Percentiles rank a stretch among this genome's conserved stretches.
These are phyloP conservation scores for Cardamine resedifolia DNA, from an alignment of 345 rosid genomes.

Conservation along the genomic window DNA sequence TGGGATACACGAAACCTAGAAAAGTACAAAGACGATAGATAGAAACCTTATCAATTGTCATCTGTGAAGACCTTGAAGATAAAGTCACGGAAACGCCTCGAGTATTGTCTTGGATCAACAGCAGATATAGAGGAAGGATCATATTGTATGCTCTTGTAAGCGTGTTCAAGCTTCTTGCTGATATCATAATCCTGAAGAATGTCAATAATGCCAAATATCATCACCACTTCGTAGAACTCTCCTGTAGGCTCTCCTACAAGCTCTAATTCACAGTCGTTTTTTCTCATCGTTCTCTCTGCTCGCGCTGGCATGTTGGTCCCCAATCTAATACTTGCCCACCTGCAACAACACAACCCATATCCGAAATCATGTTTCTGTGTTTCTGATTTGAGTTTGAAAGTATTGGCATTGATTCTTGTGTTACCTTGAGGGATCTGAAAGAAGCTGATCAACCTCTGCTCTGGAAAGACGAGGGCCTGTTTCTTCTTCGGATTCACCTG, in stretches of 20 bases:
- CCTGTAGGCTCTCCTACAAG: constrained; percentile 79
- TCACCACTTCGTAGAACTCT: constrained; percentile 71
- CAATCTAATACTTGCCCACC: constrained; percentile 77
- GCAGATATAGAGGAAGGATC: constrained; percentile 87
- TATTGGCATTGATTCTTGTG: constrained; percentile 6
- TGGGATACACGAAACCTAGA: constrained; percentile 22
- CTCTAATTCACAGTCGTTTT: constrained; percentile 51
- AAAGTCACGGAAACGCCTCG: constrained; percentile 81
- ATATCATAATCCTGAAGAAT: constrained; percentile 92
- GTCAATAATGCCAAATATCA: constrained; percentile 88
- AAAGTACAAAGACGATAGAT: background rate
- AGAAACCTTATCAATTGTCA: constrained; percentile 37
- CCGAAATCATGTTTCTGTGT: background rate
- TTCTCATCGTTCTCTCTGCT: constrained; percentile 72
- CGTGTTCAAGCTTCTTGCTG: constrained; percentile 90
- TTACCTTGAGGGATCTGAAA: constrained; percentile 45
- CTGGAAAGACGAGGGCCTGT: constrained; percentile 39
- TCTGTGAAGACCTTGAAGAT: constrained; percentile 65
- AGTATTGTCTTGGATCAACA: constrained; percentile 82
- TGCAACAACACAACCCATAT: constrained; percentile 33
- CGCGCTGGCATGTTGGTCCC: constrained; percentile 80
- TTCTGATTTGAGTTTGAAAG: background rate
- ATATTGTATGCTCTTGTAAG: constrained; percentile 80
- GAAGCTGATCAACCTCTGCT: constrained; percentile 41
- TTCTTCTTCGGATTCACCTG: constrained; percentile 42